phyloP scores from a whole-genome alignment of 1,139 yeast genomes.

The Taphrina pruni region DNA sequence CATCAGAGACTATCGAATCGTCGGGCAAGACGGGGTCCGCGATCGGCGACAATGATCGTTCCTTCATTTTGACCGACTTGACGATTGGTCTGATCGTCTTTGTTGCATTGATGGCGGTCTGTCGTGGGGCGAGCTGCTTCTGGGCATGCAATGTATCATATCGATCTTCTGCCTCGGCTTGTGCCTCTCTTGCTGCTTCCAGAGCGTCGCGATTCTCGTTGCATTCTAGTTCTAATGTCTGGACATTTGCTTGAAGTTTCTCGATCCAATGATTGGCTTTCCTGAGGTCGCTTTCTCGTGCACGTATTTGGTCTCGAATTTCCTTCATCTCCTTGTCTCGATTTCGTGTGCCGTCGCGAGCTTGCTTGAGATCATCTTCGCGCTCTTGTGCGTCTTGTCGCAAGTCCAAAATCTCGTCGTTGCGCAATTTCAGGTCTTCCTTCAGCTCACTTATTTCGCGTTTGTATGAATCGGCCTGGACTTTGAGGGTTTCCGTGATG shows the following conservation, averaged over 20 bases:
- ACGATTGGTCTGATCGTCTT: not conserved
- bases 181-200: slow-evolving; percentile 12
- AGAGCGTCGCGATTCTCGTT: slow-evolving; percentile 24
- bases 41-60: not conserved
- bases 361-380: slow-evolving; percentile 23
- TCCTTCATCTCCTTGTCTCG: slow-evolving; percentile 27
- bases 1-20: slow-evolving; percentile 15
- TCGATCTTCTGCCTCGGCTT: slow-evolving; percentile 35
- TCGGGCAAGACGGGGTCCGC: not conserved
- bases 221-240: slow-evolving; percentile 14
- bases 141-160: slow-evolving; percentile 27
- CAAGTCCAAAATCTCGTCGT: slow-evolving; percentile 29
- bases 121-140: slow-evolving; percentile 16
- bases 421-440: slow-evolving; percentile 31
- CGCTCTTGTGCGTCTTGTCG: slow-evolving; percentile 34
- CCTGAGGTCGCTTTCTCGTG: slow-evolving; percentile 29
- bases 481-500: slow-evolving; percentile 15
- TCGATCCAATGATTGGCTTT: slow-evolving; percentile 30
- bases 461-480: slow-evolving; percentile 36
- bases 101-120: not conserved
- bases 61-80: slow-evolving; percentile 8
- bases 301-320: slow-evolving; percentile 29
- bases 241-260: slow-evolving; percentile 22
- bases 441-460: slow-evolving; percentile 25
- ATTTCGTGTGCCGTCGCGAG: slow-evolving; percentile 26